phyloP scores from a whole-genome alignment of 495 filamentous ascomycete genomes.

The Aspergillus nanangensis region DNA sequence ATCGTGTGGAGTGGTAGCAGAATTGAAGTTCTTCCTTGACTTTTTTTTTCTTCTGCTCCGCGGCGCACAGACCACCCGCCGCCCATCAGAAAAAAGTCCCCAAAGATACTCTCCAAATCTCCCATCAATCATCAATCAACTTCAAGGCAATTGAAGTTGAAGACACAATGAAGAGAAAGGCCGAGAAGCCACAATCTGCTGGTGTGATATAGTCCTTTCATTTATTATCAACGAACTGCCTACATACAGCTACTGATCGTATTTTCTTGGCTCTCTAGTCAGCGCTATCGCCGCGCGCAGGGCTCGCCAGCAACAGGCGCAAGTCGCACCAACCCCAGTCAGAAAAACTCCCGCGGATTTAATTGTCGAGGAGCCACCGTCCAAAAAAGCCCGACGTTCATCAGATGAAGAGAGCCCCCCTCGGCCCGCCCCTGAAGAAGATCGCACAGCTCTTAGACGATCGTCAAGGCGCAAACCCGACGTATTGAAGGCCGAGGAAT shows the following conservation, averaged over 20 bases:
- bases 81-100: neutral
- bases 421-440: constrained; percentile 8
- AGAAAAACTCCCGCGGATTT: constrained; percentile 14
- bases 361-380: constrained; percentile 25
- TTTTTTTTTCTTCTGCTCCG: constrained; percentile 42
- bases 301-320: constrained; percentile 40
- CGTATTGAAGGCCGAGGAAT: constrained; percentile 9
- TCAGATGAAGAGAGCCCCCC: constrained; percentile 11
- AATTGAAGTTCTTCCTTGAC: neutral
- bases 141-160: neutral
- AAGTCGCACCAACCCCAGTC: constrained; percentile 13
- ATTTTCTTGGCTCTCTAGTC: constrained; percentile 28
- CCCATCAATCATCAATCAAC: neutral
- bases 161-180: constrained; percentile 39
- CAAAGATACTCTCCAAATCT: neutral
- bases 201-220: too few species aligned
- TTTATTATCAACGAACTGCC: too few species aligned
- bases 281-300: constrained; percentile 45
- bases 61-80: constrained; percentile 41
- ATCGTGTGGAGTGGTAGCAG: constrained; percentile 16
- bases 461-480: constrained; percentile 21
- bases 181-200: constrained; percentile 35
- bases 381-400: constrained; percentile 32
- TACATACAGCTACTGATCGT: constrained; percentile 3
- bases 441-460: constrained; percentile 15